Base-by-base conservation (phyloP, 768 basidiomycete species). In the Baorangia bicolor region DNA sequence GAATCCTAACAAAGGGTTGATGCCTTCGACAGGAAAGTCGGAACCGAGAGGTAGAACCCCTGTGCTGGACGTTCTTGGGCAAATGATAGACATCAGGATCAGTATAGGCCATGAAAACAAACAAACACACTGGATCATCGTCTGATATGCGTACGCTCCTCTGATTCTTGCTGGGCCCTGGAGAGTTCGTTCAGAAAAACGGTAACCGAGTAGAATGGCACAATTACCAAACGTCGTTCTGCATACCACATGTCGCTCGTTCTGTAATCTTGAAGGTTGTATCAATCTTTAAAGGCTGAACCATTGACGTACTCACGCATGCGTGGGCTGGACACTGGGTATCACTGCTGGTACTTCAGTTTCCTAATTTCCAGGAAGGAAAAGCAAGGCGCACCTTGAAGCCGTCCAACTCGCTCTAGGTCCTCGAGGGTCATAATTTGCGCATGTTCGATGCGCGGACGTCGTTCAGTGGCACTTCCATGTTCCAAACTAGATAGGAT, bases 241-340 rank as follows among this genome's bases (percentile, higher is more conserved):
- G 94, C 94, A 64, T 95, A 98, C 74, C 83, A 82, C 94, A 97
- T 97, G 58, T 94, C 92, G 47, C 88, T 93, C 35, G 86, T 91
- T 55, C 87, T 90, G 61, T 16, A 51, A n/a, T 45, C 20, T 10
- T 7, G 34, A 46, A 30, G 5, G 16, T 44, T 7, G 18, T 27
- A 39, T 51, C 41, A 25, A n/a, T 18, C 12, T 30, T 18, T 34
- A 49, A 28, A 49, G 13, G 12, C 2, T 1, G 10, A 33, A 23
- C 18, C 16, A 31, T n/a, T 21, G 18, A 27, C 38, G 35, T 20
- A 74, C 85, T 72, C 73, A 92, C 83, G 87, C 92, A 66, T 97
- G 94, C 2, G 92, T 94, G 1, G 94, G 94, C 64, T 98, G 94
- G 4, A 96, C 92, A 61, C 93, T 95, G 5, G 90, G 81, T 64